Percentiles rank a stretch among this genome's conserved stretches.
Conservation (phyloP, 2,329 filamentous ascomycete species). For the Lecanicillium sp. region DNA sequence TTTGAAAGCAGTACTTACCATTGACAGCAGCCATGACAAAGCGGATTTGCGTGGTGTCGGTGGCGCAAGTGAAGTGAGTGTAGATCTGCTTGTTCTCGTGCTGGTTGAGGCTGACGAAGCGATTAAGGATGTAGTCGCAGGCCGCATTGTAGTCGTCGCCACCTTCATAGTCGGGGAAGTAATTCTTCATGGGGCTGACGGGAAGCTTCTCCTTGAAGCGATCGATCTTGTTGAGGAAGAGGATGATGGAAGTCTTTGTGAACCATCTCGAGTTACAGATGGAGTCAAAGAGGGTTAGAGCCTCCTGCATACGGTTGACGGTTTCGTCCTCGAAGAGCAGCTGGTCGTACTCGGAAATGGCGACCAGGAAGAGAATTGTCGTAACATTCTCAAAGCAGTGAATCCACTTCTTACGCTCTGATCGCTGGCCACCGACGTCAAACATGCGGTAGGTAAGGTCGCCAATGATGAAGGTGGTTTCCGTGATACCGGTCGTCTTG, state of each 20-base stretch:
- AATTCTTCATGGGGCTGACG: conserved; percentile 77
- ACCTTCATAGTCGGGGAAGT: conserved; percentile 87
- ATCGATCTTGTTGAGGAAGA: conserved; percentile 88
- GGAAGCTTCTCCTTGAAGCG: conserved; percentile 80
- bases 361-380: conserved; percentile 91
- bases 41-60: conserved; percentile 96
- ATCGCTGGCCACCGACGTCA: conserved; percentile 91
- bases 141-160: conserved; percentile 92
- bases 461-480: conserved; percentile 92
- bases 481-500: conserved; percentile 95
- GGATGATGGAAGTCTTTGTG: conserved; percentile 80
- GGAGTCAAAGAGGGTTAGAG: conserved; percentile 77
- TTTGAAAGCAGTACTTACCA: conserved; percentile 48
- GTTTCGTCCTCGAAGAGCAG: conserved; percentile 94
- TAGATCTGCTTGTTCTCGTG: conserved; percentile 99
- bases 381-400: conserved; percentile 98
- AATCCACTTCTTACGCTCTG: conserved; percentile 98
- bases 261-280: conserved; percentile 88
- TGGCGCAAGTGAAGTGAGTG: conserved; percentile 98
- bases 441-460: conserved; percentile 96
- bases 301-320: conserved; percentile 90
- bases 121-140: conserved; percentile 98
- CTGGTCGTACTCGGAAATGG: conserved; percentile 96
- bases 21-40: conserved; percentile 99
- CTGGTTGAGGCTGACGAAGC: conserved; percentile 96